Percentiles rank a stretch among this genome's conserved stretches.
Conservation (phyloP, 2,329 filamentous ascomycete genomes). For the Colletotrichum filicis region DNA sequence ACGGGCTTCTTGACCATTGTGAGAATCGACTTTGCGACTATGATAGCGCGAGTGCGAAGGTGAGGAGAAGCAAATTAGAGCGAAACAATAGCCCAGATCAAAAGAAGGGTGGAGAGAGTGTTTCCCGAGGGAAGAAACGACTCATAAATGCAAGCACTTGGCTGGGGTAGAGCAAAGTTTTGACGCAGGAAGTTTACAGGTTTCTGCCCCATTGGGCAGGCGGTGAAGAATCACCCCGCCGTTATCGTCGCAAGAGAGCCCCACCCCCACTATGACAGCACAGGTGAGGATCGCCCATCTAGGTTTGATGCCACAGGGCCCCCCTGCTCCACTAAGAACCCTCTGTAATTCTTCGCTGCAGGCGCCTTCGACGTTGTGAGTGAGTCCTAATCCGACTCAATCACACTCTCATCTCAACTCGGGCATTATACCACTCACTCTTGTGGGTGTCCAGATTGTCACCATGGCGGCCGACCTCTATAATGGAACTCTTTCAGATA, state of each 20-base stretch:
- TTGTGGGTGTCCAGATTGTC: not conserved
- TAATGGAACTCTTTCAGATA: constrained; percentile 29
- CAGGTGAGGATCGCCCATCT: constrained; percentile 2
- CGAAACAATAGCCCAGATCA: not conserved
- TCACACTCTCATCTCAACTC: not conserved
- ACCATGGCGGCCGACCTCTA: constrained; percentile 27
- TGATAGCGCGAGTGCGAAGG: constrained; percentile 3
- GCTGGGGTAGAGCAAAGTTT: constrained; percentile 28
- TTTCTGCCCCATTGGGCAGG: not conserved
- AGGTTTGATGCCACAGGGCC: constrained; percentile 12
- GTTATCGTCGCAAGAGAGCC: constrained; percentile 23
- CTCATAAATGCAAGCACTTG: constrained; percentile 19
- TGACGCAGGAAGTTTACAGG: constrained; percentile 21
- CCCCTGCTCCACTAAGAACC: constrained; percentile 26
- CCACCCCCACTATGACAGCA: constrained; percentile 31
- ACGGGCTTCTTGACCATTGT: constrained; percentile 49
- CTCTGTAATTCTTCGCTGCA: constrained; percentile 22
- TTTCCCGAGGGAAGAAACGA: constrained; percentile 24
- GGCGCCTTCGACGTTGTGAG: not conserved
- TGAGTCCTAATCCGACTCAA: not conserved
- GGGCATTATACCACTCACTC: not conserved
- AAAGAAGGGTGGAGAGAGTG: constrained; percentile 6
- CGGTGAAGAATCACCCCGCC: constrained; percentile 17
- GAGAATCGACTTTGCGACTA: not conserved
- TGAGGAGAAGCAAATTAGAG: not conserved